phyloP scores from a whole-genome alignment of 805 yeast species.

The Ogataea pignaliae region DNA sequence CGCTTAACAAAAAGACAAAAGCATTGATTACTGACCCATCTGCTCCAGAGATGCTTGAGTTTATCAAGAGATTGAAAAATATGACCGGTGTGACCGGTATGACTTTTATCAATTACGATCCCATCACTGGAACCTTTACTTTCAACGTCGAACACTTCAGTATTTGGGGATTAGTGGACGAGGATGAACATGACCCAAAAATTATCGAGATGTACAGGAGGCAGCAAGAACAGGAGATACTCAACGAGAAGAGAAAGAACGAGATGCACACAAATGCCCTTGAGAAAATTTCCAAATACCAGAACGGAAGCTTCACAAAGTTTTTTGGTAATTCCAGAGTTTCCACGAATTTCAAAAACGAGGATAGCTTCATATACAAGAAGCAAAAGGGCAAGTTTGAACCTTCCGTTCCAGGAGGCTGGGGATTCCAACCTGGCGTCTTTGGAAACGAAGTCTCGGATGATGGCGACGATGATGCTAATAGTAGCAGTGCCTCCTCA shows the following conservation, averaged over 20 bases:
- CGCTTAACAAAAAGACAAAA: conserved; percentile 31
- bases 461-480: background rate
- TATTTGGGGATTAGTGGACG: conserved; percentile 85
- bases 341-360: conserved; percentile 6
- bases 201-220: conserved; percentile 28
- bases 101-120: conserved; percentile 77
- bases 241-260: conserved; percentile 15
- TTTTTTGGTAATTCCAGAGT: conserved; percentile 1
- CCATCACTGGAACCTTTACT: conserved; percentile 68
- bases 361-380: conserved; percentile 29
- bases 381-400: conserved; percentile 21
- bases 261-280: conserved; percentile 15
- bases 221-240: conserved; percentile 22
- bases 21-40: conserved; percentile 26
- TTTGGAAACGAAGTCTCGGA: conserved; percentile 3
- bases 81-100: conserved; percentile 53
- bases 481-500: background rate
- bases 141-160: conserved; percentile 89
- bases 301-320: conserved; percentile 4
- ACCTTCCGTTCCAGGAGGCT: conserved; percentile 29
- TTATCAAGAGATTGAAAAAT: conserved; percentile 47
- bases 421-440: conserved; percentile 16
- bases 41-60: conserved; percentile 40
- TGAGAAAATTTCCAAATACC: conserved; percentile 18
- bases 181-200: conserved; percentile 52